phyloP scores from a whole-genome alignment of 805 yeast genomes.

The Candida broadrunensis region DNA sequence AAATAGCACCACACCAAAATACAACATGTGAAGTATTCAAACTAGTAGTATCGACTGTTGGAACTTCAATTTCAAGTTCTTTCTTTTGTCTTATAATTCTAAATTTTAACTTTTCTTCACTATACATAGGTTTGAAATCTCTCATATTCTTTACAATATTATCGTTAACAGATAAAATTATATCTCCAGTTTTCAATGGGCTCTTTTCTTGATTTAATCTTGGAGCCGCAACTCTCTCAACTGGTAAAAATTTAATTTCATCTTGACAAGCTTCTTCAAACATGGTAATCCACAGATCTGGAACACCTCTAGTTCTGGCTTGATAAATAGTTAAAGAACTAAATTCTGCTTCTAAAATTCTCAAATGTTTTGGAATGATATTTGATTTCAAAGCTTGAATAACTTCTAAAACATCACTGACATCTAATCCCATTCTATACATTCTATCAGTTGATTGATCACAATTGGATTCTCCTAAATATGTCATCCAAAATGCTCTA shows the following conservation, averaged over 20 bases:
- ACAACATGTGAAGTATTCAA: slow-evolving; percentile 65
- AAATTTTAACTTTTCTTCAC: slow-evolving; percentile 46
- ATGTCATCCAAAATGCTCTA: slow-evolving; percentile 83
- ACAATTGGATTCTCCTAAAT: slow-evolving; percentile 68
- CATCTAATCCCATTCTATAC: slow-evolving; percentile 75
- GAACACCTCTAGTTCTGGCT: slow-evolving; percentile 84
- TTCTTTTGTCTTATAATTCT: slow-evolving; percentile 70
- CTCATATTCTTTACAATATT: slow-evolving; percentile 61
- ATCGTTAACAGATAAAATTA: slow-evolving; percentile 68
- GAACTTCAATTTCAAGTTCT: slow-evolving; percentile 58
- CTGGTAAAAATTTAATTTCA: slow-evolving; percentile 70
- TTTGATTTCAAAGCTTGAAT: slow-evolving; percentile 53
- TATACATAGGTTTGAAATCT: slow-evolving; percentile 56
- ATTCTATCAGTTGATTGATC: slow-evolving; percentile 53
- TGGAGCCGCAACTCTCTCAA: slow-evolving; percentile 62
- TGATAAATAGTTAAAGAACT: slow-evolving; percentile 62
- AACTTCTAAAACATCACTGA: slow-evolving; percentile 58
- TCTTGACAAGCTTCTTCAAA: slow-evolving; percentile 64
- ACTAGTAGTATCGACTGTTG: slow-evolving; percentile 58
- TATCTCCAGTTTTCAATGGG: slow-evolving; percentile 65
- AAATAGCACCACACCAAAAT: slow-evolving; percentile 77
- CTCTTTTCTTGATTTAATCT: slow-evolving; percentile 18
- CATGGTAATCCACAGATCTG: slow-evolving; percentile 74
- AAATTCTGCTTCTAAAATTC: slow-evolving; percentile 79
- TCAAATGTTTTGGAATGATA: slow-evolving; percentile 46